Percentiles rank a stretch among this genome's conserved stretches.
phyloP scores from a whole-genome alignment of 345 rosid species.

The Pseudoturritis turrita region DNA sequence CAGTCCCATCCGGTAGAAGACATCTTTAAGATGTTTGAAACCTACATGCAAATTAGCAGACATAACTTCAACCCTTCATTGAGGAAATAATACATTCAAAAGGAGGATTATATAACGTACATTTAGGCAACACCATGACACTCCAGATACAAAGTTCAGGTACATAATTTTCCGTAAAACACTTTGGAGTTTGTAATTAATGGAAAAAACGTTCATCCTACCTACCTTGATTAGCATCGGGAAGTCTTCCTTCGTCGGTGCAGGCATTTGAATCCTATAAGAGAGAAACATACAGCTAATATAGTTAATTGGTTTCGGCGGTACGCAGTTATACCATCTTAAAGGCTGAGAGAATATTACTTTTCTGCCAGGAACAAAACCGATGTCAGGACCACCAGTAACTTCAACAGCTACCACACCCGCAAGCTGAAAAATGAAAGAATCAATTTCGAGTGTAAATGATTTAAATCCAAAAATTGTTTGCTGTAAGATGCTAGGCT shows the following conservation, averaged over 20 bases:
- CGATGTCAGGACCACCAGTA: slow-evolving; percentile 82
- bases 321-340: background rate
- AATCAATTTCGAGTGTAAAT: background rate
- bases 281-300: slow-evolving; percentile 1
- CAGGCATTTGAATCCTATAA: slow-evolving; percentile 59
- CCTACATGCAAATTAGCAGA: slow-evolving; percentile 39
- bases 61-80: background rate
- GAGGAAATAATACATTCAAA: background rate
- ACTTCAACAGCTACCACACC: slow-evolving; percentile 94
- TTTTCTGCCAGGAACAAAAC: slow-evolving; percentile 84
- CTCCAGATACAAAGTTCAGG: background rate
- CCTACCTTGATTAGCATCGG: slow-evolving; percentile 77
- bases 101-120: background rate
- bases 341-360: slow-evolving; percentile 25
- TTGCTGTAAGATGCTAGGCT: background rate
- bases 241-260: slow-evolving; percentile 79
- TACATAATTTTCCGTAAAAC: background rate
- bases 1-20: slow-evolving; percentile 80
- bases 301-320: background rate
- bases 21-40: slow-evolving; percentile 60
- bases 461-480: background rate
- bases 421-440: slow-evolving; percentile 52
- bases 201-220: slow-evolving; percentile 1
- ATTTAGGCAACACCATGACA: background rate
- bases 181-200: background rate